Evolutionary conservation across 225 moss, liverwort and hornwort genomes (phyloP).

Genomic region (Marchantia paleacea): DNA sequence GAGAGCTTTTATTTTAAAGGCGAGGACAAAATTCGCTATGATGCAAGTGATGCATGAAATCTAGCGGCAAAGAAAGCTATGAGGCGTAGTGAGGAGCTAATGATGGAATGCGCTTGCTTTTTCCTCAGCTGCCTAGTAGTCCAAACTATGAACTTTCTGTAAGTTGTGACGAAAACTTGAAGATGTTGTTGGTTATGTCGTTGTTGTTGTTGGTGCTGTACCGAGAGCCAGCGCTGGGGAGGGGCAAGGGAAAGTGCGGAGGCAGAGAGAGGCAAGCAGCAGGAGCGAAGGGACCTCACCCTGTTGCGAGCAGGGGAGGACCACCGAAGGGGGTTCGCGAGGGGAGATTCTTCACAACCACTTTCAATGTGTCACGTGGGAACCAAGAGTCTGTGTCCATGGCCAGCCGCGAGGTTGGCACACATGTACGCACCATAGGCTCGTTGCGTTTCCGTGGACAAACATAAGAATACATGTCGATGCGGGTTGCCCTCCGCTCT

Average conservation of each 20-base stretch:
- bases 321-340: background rate
- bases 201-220: background rate
- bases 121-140: constrained; percentile 1
- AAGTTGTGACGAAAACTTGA: background rate
- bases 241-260: background rate
- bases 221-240: background rate
- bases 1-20: background rate
- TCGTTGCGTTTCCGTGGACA: background rate
- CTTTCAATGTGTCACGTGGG: constrained; percentile 14
- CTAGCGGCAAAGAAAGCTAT: background rate
- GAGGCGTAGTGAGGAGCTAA: background rate
- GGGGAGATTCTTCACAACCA: constrained; percentile 6
- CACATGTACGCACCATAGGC: constrained; percentile 1
- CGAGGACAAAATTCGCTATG: constrained; percentile 1
- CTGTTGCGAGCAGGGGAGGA: background rate
- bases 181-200: background rate
- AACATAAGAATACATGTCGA: constrained; percentile 2
- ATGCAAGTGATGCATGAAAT: constrained; percentile 9
- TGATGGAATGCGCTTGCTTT: background rate
- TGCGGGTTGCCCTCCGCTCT: background rate
- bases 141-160: constrained; percentile 9
- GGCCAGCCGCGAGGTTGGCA: background rate
- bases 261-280: no score
- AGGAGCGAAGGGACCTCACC: background rate
- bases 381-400: background rate